These are phyloP conservation scores for Dictyostelium purpureum DNA, from an alignment of 78 protist genomes.

Conservation along the genomic window DNA sequence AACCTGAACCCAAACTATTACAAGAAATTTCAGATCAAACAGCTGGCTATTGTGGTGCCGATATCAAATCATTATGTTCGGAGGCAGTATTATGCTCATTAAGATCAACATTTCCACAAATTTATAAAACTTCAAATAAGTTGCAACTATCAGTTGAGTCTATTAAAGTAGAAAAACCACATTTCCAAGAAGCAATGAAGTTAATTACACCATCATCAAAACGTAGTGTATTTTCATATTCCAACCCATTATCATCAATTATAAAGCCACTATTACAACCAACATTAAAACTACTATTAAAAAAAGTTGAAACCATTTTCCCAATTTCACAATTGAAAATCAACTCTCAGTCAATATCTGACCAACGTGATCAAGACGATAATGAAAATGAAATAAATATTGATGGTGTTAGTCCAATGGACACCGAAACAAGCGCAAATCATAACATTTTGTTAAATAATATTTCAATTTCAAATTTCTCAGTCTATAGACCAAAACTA, in stretches of 20 bases:
- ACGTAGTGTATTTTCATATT: background rate
- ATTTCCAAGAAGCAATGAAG: slow-evolving; percentile 76
- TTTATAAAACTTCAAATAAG: slow-evolving; percentile 74
- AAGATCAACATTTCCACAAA: slow-evolving; percentile 86
- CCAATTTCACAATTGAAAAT: slow-evolving; percentile 20
- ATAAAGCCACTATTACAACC: slow-evolving; percentile 32
- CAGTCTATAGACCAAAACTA: slow-evolving; percentile 64
- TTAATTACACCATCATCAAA: slow-evolving; percentile 59
- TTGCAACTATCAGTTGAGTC: slow-evolving; percentile 29
- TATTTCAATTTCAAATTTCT: slow-evolving; percentile 9
- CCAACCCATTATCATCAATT: slow-evolving; percentile 25
- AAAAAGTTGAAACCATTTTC: background rate
- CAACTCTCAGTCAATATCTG: background rate
- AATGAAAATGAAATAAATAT: background rate
- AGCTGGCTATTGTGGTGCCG: slow-evolving; percentile 92
- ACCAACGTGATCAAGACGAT: background rate
- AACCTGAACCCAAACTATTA: background rate
- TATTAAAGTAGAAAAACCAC: slow-evolving; percentile 27
- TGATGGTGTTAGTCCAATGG: background rate
- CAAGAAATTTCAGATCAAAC: slow-evolving; percentile 50
- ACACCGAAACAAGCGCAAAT: background rate
- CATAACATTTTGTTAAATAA: background rate
- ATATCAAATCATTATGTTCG: slow-evolving; percentile 86
- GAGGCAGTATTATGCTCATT: slow-evolving; percentile 88
- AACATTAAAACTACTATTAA: background rate